Conservation (phyloP, 495 filamentous ascomycete genomes). For the Lophiostoma macrostomum region DNA sequence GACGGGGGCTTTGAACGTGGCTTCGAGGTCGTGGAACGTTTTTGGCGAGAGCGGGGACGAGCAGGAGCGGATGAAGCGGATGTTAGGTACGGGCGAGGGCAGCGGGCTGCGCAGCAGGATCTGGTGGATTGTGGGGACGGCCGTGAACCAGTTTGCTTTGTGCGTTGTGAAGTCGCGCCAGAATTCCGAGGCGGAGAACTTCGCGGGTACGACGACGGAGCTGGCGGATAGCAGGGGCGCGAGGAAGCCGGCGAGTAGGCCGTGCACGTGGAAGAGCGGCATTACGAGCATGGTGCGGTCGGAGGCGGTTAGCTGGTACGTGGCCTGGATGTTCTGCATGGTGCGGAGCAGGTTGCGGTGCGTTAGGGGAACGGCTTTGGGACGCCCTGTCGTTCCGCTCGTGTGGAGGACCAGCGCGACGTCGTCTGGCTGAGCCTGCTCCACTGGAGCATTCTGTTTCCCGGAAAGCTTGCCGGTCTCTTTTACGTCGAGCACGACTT, state of each 20-base stretch:
- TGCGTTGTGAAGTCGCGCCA: conserved; percentile 69
- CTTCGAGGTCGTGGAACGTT: conserved; percentile 70
- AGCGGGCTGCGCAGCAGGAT: conserved; percentile 70
- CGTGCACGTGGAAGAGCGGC: conserved; percentile 88
- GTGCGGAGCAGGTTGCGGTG: conserved; percentile 74
- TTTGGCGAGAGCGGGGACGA: conserved; percentile 76
- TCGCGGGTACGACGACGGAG: conserved; percentile 67
- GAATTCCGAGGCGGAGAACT: conserved; percentile 81
- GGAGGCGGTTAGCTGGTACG: conserved; percentile 62
- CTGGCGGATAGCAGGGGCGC: conserved; percentile 69
- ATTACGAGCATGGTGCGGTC: conserved; percentile 86
- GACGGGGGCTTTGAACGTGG: conserved; percentile 69
- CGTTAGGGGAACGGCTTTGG: conserved; percentile 78
- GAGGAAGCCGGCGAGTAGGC: conserved; percentile 73
- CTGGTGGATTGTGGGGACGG: conserved; percentile 85
- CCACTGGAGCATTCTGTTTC: conserved; percentile 46
- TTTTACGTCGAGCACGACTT: conserved; percentile 73
- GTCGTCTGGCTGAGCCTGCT: conserved; percentile 55
- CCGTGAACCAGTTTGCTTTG: conserved; percentile 85
- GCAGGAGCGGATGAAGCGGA: conserved; percentile 85
- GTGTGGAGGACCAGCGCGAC: conserved; percentile 65
- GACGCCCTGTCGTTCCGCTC: conserved; percentile 76
- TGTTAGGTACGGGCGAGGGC: conserved; percentile 62
- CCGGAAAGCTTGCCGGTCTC: conserved; percentile 64
- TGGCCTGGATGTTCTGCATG: conserved; percentile 72